Conservation (phyloP, 2,329 filamentous ascomycete species). For the Penicillium sp. region DNA sequence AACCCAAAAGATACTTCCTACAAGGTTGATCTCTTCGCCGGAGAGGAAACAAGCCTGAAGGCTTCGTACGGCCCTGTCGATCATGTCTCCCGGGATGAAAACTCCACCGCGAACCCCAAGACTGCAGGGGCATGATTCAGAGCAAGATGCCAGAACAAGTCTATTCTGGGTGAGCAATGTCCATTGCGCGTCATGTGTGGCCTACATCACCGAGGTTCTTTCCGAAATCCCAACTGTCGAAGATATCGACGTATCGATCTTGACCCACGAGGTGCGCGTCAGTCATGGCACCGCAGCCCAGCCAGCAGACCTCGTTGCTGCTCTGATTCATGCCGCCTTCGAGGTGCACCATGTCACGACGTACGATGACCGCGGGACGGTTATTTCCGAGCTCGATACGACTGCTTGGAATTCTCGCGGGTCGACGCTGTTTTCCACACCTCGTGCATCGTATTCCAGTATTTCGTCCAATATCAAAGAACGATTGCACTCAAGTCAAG, state of each 20-base stretch:
- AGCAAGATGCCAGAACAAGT: conserved; percentile 19
- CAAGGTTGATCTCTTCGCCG: too few relatives aligned
- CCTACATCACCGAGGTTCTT: conserved; percentile 46
- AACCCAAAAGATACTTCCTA: not conserved
- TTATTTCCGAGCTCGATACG: conserved; percentile 38
- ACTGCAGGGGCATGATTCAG: conserved; percentile 9
- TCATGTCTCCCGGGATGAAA: conserved; percentile 18
- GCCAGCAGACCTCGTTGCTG: conserved; percentile 35
- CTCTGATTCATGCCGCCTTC: conserved; percentile 47
- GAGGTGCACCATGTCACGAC: conserved; percentile 48
- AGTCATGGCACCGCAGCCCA: conserved; percentile 34
- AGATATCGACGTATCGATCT: conserved; percentile 43
- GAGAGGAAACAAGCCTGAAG: not conserved
- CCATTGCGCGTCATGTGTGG: conserved; percentile 49
- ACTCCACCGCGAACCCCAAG: conserved; percentile 9
- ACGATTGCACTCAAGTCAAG: conserved; percentile 17
- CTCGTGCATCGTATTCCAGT: conserved; percentile 19
- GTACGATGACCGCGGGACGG: conserved; percentile 31
- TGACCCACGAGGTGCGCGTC: conserved; percentile 46
- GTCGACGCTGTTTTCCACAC: conserved; percentile 23
- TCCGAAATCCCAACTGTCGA: conserved; percentile 35
- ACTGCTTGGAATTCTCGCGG: conserved; percentile 30
- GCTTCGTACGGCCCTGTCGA: conserved; percentile 1
- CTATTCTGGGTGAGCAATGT: conserved; percentile 49
- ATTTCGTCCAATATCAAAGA: conserved; percentile 23